phyloP scores from a whole-genome alignment of 1,284 basidiomycete genomes.

The Fomitopsis palustris region DNA sequence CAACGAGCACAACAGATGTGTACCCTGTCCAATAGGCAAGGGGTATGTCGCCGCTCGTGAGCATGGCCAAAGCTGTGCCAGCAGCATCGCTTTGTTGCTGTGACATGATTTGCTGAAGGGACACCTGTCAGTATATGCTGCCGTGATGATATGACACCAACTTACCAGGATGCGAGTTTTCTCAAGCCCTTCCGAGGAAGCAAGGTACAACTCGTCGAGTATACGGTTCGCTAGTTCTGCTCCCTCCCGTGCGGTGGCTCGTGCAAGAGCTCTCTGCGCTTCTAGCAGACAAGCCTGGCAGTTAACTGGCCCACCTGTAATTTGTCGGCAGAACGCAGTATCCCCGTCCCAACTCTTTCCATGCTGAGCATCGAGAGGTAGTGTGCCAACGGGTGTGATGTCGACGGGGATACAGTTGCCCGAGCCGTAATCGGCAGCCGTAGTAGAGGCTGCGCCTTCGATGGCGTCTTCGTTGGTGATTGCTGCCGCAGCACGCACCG shows the following conservation, averaged over 20 bases:
- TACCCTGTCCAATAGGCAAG: slow-evolving; percentile 71
- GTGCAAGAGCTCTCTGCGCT: slow-evolving; percentile 35
- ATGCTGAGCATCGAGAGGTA: slow-evolving; percentile 29
- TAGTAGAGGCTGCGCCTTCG: not conserved
- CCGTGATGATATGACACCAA: not conserved
- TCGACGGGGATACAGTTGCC: not conserved
- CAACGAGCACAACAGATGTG: slow-evolving; percentile 44
- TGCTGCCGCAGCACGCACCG: slow-evolving; percentile 1
- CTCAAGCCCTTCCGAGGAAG: slow-evolving; percentile 43
- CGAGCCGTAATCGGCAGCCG: not conserved
- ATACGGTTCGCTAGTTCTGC: slow-evolving; percentile 34
- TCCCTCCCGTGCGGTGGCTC: slow-evolving; percentile 33
- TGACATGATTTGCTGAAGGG: slow-evolving; percentile 1
- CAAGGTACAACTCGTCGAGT: slow-evolving; percentile 38
- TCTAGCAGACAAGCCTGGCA: slow-evolving; percentile 55
- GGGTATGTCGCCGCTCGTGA: slow-evolving; percentile 47
- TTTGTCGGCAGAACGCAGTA: slow-evolving; percentile 47
- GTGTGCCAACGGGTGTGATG: too few relatives aligned
- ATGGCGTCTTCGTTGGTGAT: slow-evolving; percentile 8
- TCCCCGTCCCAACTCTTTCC: slow-evolving; percentile 41
- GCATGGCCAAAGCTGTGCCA: slow-evolving; percentile 18
- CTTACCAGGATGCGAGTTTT: not conserved
- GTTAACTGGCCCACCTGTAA: slow-evolving; percentile 46
- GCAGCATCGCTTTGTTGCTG: slow-evolving; percentile 1
- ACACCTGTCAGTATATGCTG: not conserved